Evolutionary conservation across 345 rosid species (phyloP).

Genomic region (Limnanthes douglasii): DNA sequence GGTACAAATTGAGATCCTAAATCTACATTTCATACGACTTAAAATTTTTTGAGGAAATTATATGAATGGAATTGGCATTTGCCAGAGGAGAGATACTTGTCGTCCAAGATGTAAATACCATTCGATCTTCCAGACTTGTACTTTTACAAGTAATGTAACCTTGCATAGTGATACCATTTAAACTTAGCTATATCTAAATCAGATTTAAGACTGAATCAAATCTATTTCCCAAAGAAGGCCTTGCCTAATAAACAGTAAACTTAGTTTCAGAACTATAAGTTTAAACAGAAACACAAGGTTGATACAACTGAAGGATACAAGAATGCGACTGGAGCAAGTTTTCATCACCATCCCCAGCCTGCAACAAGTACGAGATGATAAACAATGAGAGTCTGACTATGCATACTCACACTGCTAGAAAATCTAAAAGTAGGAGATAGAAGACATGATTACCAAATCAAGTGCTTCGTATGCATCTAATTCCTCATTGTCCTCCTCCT

Average conservation of each 20-base stretch:
- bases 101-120: no score
- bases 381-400: neutral
- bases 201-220: neutral
- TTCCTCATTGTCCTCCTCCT: slow-evolving; percentile 55
- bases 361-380: slow-evolving; percentile 5
- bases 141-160: neutral
- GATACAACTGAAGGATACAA: slow-evolving; percentile 49
- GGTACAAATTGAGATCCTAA: no score
- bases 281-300: slow-evolving; percentile 5
- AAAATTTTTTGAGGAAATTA: neutral
- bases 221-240: neutral
- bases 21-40: no score
- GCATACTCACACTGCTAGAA: neutral
- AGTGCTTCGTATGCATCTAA: slow-evolving; percentile 41
- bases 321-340: slow-evolving; percentile 27
- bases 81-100: no score
- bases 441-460: slow-evolving; percentile 28
- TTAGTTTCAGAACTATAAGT: neutral
- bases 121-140: neutral
- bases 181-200: neutral
- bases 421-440: neutral
- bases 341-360: slow-evolving; percentile 51
- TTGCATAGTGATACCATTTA: neutral
- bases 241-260: neutral
- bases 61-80: neutral